phyloP scores from a whole-genome alignment of 1,284 basidiomycete species.

The Neotropicomus parvogracilis region DNA sequence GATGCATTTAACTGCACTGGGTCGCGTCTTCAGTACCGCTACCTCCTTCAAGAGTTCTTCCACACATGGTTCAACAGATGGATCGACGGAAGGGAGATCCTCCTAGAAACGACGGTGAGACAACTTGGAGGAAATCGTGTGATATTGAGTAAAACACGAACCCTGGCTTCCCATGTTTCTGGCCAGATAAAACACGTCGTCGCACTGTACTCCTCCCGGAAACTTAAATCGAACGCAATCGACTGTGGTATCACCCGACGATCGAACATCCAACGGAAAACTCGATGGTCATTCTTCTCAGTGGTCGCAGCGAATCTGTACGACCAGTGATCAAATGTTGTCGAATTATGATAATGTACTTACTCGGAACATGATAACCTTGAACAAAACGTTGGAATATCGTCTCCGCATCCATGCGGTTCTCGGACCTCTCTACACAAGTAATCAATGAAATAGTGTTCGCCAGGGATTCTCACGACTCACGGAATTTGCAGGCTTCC shows the following conservation, averaged over 20 bases:
- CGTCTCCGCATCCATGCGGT: background rate
- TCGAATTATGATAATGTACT: background rate
- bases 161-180: background rate
- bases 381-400: background rate
- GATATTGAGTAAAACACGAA: background rate
- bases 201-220: conserved; percentile 1
- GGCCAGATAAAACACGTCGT: conserved; percentile 11
- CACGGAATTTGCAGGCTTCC: background rate
- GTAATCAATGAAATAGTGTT: background rate
- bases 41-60: conserved; percentile 5
- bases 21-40: background rate
- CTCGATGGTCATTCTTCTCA: background rate
- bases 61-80: conserved; percentile 4
- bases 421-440: background rate
- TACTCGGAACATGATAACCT: conserved; percentile 2
- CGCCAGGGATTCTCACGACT: background rate
- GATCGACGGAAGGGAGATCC: conserved; percentile 8
- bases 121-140: background rate
- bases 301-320: conserved; percentile 6
- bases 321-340: background rate
- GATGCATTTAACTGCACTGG: background rate
- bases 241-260: conserved; percentile 3
- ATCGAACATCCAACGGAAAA: conserved; percentile 11
- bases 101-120: background rate
- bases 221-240: background rate